Conservation (phyloP, 306 rosid genomes). For the Spatholobus suberectus region DNA sequence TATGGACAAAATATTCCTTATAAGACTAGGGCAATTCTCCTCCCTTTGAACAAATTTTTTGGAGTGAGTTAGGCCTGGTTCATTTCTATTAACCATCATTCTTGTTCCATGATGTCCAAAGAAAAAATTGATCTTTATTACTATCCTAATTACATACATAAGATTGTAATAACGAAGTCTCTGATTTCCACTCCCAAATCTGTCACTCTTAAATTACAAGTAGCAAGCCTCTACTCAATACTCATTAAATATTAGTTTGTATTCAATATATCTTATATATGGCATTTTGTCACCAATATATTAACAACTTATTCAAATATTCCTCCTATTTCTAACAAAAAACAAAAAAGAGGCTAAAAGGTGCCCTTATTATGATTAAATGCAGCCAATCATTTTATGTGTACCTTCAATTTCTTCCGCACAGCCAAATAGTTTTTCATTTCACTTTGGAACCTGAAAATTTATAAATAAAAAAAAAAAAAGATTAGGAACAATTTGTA, state of each 20-base stretch:
- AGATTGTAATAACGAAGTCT: background rate
- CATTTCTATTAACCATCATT: background rate
- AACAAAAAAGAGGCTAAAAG: background rate
- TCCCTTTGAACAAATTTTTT: background rate
- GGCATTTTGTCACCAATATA: background rate
- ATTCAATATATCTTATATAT: background rate
- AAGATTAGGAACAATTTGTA: slow-evolving; percentile 36
- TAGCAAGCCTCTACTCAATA: slow-evolving; percentile 1
- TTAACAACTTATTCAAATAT: slow-evolving; percentile 16
- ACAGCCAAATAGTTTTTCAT: slow-evolving; percentile 69
- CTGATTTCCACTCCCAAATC: slow-evolving; percentile 6
- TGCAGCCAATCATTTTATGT: slow-evolving; percentile 39
- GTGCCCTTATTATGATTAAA: slow-evolving; percentile 24
- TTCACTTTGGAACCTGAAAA: slow-evolving; percentile 86
- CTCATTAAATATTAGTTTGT: slow-evolving; percentile 3
- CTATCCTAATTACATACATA: background rate
- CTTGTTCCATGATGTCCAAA: background rate
- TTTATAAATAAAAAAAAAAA: too few relatives aligned
- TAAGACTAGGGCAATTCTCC: background rate
- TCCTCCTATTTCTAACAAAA: slow-evolving; percentile 4
- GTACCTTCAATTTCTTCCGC: slow-evolving; percentile 75
- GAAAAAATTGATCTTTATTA: background rate
- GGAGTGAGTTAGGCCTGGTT: background rate
- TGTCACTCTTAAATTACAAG: slow-evolving; percentile 16
- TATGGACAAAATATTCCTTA: background rate